phyloP scores from a whole-genome alignment of 2,329 filamentous ascomycete species.

The Aspergillus fumigatus region DNA sequence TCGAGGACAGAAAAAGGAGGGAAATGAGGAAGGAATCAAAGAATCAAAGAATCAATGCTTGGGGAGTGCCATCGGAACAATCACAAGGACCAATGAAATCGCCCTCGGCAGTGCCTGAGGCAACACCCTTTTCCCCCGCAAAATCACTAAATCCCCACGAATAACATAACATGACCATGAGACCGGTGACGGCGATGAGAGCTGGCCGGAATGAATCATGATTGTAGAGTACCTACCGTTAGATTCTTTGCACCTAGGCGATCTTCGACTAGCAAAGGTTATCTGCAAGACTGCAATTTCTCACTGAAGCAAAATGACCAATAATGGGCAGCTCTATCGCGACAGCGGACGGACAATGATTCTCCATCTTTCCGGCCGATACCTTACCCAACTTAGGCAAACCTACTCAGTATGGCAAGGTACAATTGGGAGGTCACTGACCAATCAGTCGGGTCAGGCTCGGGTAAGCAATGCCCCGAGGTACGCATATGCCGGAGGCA shows the following conservation, averaged over 20 bases:
- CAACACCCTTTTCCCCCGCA: constrained; percentile 21
- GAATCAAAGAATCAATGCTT: background rate
- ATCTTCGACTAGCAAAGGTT: background rate
- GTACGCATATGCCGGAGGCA: constrained; percentile 7
- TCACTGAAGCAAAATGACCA: no score
- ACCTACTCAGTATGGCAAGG: no score
- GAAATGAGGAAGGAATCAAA: background rate
- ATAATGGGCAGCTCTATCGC: no score
- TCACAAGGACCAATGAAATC: background rate
- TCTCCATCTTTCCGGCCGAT: background rate
- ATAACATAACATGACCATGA: background rate
- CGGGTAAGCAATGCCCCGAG: constrained; percentile 31
- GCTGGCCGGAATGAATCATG: no score
- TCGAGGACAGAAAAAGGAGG: constrained; percentile 1
- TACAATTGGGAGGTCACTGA: background rate
- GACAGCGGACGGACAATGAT: background rate
- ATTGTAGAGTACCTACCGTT: no score
- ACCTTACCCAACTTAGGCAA: background rate
- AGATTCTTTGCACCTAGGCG: background rate
- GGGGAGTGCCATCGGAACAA: background rate
- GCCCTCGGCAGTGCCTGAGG: constrained; percentile 11
- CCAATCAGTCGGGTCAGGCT: constrained; percentile 9
- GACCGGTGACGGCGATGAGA: no score
- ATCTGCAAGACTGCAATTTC: no score
- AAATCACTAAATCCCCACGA: constrained; percentile 13